Evolutionary conservation across 257 asterid species (phyloP).

Genomic region (Nicotiana tabacum): DNA sequence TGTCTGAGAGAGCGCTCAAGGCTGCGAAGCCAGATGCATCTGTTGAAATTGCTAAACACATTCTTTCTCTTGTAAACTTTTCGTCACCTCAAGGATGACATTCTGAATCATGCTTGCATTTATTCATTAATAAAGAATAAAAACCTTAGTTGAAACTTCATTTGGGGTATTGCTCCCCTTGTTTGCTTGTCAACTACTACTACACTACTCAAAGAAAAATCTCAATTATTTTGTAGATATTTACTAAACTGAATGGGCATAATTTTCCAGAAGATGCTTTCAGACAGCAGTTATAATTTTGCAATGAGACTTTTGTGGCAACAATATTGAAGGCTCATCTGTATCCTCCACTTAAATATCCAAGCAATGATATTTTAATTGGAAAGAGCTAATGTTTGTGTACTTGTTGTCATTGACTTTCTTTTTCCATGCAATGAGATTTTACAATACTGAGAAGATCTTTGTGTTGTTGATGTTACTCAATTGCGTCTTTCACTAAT

Average conservation of each 20-base stretch:
- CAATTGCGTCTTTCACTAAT: not conserved
- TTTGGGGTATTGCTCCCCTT: not conserved
- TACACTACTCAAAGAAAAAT: not conserved
- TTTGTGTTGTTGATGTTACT: not conserved
- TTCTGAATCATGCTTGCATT: not conserved
- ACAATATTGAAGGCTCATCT: not conserved
- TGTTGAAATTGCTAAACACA: conserved; percentile 33
- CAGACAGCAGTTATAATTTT: not conserved
- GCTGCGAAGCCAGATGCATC: conserved; percentile 52
- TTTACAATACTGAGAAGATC: not conserved
- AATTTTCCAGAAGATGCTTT: not conserved
- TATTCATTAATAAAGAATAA: not conserved
- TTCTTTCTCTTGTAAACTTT: conserved; percentile 33
- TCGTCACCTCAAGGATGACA: conserved; percentile 5
- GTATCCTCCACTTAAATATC: not conserved
- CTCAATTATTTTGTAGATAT: not conserved
- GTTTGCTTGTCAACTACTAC: not conserved
- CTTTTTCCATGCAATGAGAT: not conserved
- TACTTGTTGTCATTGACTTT: not conserved
- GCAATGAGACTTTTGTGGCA: not conserved
- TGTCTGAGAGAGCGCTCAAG: conserved; percentile 46
- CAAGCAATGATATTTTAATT: not conserved
- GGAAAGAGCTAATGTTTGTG: not conserved
- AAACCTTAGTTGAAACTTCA: not conserved
- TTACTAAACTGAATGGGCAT: not conserved